These are phyloP conservation scores for Didymella glomerata DNA, from an alignment of 2,329 filamentous ascomycete genomes.

Conservation along the genomic window DNA sequence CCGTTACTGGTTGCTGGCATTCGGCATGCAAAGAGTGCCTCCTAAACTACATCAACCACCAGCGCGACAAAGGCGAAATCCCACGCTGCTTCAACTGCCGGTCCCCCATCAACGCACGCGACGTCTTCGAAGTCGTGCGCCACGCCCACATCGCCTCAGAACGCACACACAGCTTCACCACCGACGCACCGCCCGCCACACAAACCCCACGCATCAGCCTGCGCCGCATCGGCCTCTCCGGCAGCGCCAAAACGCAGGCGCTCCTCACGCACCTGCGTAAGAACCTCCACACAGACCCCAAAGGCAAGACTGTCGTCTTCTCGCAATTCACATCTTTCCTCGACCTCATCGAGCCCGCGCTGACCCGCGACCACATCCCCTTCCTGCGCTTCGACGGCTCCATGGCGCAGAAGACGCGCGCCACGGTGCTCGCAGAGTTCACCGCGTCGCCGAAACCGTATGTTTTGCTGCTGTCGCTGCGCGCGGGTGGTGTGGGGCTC, in stretches of 20 bases:
- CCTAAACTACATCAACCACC: conserved; percentile 87
- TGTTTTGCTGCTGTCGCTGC: conserved; percentile 82
- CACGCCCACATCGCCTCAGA: conserved; percentile 68
- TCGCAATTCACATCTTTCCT: conserved; percentile 98
- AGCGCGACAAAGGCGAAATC: conserved; percentile 76
- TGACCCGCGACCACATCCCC: conserved; percentile 74
- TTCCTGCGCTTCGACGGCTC: conserved; percentile 91
- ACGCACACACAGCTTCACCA: conserved; percentile 51
- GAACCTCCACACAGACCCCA: conserved; percentile 70
- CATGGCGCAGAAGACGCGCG: conserved; percentile 85
- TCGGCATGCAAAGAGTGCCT: conserved; percentile 94
- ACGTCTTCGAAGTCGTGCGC: conserved; percentile 91
- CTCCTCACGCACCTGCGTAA: conserved; percentile 78
- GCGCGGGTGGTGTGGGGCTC: conserved; percentile 91
- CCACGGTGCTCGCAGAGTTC: conserved; percentile 80
- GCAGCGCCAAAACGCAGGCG: conserved; percentile 87
- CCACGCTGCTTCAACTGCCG: conserved; percentile 93
- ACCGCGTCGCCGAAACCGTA: conserved; percentile 64
- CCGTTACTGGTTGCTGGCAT: conserved; percentile 97
- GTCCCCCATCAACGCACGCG: conserved; percentile 78
- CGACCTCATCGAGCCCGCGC: conserved; percentile 84
- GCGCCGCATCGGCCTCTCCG: conserved; percentile 69
- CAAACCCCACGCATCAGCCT: conserved; percentile 64
- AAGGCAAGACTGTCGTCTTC: conserved; percentile 90
- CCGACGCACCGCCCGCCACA: conserved; percentile 41